These are phyloP conservation scores for Sisymbrium altissimum DNA, from an alignment of 345 rosid genomes.

Conservation along the genomic window DNA sequence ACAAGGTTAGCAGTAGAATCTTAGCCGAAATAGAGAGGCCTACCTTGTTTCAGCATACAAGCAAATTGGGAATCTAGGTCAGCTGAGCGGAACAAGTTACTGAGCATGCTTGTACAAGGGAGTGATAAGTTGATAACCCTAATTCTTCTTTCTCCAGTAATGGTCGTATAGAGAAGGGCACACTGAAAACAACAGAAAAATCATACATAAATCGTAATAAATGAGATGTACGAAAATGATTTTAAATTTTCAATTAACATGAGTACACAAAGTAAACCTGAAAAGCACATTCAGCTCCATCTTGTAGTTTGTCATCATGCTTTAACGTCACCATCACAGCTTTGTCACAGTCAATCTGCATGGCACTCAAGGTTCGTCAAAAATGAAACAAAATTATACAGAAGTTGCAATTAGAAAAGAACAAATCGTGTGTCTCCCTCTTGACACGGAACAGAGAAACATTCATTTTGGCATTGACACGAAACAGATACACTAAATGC, in stretches of 20 bases:
- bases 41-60: constrained; percentile 96
- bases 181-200: constrained; percentile 62
- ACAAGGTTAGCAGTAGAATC: constrained; percentile 4
- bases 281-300: constrained; percentile 88
- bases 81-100: constrained; percentile 88
- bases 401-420: background rate
- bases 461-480: background rate
- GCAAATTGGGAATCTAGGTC: constrained; percentile 95
- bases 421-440: background rate
- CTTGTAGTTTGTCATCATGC: constrained; percentile 94
- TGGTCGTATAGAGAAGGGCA: constrained; percentile 92
- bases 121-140: constrained; percentile 84
- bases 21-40: background rate
- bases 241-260: background rate
- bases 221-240: background rate
- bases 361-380: constrained; percentile 17
- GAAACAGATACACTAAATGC: constrained; percentile 3
- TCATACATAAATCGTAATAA: constrained; percentile 2
- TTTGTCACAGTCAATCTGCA: constrained; percentile 98
- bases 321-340: constrained; percentile 83
- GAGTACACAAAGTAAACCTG: constrained; percentile 53
- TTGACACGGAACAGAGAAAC: background rate
- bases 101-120: constrained; percentile 86
- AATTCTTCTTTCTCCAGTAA: constrained; percentile 94
- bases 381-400: constrained; percentile 7